A percentile compares a stretch with the other conserved stretches of the same genome.
phyloP scores from a whole-genome alignment of 495 filamentous ascomycete genomes.

The Annulohypoxylon stygium region DNA sequence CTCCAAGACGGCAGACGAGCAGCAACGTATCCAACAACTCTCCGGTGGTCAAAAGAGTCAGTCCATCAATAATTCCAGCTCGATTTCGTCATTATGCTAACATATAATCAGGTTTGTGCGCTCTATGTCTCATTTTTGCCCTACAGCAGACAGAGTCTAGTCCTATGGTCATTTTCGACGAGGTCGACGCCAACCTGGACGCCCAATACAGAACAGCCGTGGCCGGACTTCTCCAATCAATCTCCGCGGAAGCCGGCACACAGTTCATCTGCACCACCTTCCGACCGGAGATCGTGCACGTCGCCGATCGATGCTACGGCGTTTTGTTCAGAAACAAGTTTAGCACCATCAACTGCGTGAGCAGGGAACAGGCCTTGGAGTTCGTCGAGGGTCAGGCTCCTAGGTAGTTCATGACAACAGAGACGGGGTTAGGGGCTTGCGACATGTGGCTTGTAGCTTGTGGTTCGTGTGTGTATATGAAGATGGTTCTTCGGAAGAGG shows the following conservation, averaged over 20 bases:
- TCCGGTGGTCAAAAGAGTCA: constrained; percentile 98
- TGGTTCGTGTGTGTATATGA: constrained; percentile 21
- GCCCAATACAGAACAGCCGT: constrained; percentile 97
- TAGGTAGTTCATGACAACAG: constrained; percentile 38
- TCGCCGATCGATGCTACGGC: constrained; percentile 98
- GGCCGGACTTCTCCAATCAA: constrained; percentile 84
- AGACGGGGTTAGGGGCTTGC: background rate
- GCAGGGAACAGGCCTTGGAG: constrained; percentile 85
- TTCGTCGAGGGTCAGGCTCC: constrained; percentile 85
- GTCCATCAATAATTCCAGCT: too few relatives aligned
- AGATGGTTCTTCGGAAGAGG: constrained; percentile 25
- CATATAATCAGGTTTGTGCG: constrained; percentile 78
- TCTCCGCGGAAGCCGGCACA: constrained; percentile 69
- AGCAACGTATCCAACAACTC: constrained; percentile 97
- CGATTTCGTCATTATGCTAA: constrained; percentile 42
- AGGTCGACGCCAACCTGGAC: constrained; percentile 98
- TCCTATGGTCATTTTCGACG: constrained; percentile 98
- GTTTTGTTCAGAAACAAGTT: constrained; percentile 95
- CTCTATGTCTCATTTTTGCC: constrained; percentile 96
- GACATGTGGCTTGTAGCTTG: background rate
- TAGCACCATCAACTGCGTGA: constrained; percentile 89
- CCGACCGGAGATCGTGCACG: constrained; percentile 93
- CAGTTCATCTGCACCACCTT: constrained; percentile 95
- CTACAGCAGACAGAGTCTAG: constrained; percentile 98
- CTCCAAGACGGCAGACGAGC: constrained; percentile 92